Conservation (phyloP, 495 filamentous ascomycete species). For the Evernia prunastri region DNA sequence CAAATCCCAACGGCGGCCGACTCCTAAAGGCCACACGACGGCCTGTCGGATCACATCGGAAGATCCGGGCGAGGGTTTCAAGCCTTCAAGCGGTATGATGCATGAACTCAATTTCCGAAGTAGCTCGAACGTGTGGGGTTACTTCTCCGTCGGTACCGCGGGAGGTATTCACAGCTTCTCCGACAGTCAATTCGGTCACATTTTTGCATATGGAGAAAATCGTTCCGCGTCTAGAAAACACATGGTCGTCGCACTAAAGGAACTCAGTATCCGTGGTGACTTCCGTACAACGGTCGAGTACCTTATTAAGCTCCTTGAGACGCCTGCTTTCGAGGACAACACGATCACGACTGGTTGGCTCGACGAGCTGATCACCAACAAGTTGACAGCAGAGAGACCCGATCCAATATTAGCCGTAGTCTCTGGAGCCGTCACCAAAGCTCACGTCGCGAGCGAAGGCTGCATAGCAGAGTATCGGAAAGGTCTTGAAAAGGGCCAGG, state of each 20-base stretch:
- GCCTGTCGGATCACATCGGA: slow-evolving; percentile 99
- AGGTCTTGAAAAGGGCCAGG: slow-evolving; percentile 94
- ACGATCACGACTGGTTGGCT: slow-evolving; percentile 99
- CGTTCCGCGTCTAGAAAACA: slow-evolving; percentile 93
- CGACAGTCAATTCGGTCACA: slow-evolving; percentile 98
- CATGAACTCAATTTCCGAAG: slow-evolving; percentile 98
- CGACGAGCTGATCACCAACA: slow-evolving; percentile 96
- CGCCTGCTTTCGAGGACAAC: slow-evolving; percentile 96
- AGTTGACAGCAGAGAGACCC: slow-evolving; percentile 91
- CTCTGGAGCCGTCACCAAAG: slow-evolving; percentile 91
- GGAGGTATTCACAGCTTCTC: slow-evolving; percentile 99
- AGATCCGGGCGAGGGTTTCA: slow-evolving; percentile 98
- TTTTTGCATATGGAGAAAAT: slow-evolving; percentile 98
- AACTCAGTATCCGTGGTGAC: slow-evolving; percentile 98
- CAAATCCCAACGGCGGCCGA: slow-evolving; percentile 78
- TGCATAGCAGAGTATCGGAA: slow-evolving; percentile 80
- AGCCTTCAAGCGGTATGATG: slow-evolving; percentile 97
- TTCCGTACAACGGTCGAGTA: slow-evolving; percentile 99
- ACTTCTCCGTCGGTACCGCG: slow-evolving; percentile 96
- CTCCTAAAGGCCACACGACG: slow-evolving; percentile 92
- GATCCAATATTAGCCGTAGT: slow-evolving; percentile 86
- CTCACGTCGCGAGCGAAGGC: slow-evolving; percentile 82
- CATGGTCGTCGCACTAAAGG: slow-evolving; percentile 98
- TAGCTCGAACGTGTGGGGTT: slow-evolving; percentile 99
- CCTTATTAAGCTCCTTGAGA: slow-evolving; percentile 97